phyloP scores from a whole-genome alignment of 768 basidiomycete species.

The Trametes cingulata region DNA sequence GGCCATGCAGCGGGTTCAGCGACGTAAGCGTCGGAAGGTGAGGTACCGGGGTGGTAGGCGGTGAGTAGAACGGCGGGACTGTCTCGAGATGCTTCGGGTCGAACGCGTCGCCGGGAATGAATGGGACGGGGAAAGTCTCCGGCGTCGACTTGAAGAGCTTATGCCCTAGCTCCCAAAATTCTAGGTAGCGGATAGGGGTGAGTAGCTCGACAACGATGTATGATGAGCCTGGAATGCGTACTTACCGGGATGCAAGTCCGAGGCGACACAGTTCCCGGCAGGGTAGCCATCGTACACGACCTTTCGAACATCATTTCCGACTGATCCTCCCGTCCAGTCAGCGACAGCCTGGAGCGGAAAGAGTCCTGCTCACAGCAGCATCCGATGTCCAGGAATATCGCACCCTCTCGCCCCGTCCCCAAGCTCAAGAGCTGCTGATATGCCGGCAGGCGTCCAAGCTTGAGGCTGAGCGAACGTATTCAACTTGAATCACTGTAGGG shows the following conservation, averaged over 20 bases:
- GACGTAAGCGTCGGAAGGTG: slow-evolving; percentile 37
- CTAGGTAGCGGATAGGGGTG: slow-evolving; percentile 30
- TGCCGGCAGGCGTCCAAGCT: slow-evolving; percentile 27
- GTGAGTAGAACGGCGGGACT: slow-evolving; percentile 25
- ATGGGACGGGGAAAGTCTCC: slow-evolving; percentile 51
- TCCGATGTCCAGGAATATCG: slow-evolving; percentile 46
- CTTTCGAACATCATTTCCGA: slow-evolving; percentile 46
- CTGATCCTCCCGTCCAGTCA: slow-evolving; percentile 21
- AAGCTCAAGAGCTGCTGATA: slow-evolving; percentile 37
- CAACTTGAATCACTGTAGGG: not conserved
- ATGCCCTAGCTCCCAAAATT: slow-evolving; percentile 62
- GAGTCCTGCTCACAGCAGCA: slow-evolving; percentile 43
- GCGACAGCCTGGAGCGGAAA: not conserved
- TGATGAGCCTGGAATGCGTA: no score
- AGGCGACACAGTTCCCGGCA: slow-evolving; percentile 37
- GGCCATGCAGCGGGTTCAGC: slow-evolving; percentile 47
- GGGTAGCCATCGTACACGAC: slow-evolving; percentile 46
- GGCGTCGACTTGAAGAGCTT: slow-evolving; percentile 54
- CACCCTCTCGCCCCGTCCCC: slow-evolving; percentile 36
- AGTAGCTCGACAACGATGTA: no score
- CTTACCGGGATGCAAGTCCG: slow-evolving; percentile 41
- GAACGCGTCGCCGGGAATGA: slow-evolving; percentile 56
- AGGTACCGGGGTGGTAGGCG: slow-evolving; percentile 20
- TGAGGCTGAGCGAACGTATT: slow-evolving; percentile 20
- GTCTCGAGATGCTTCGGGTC: slow-evolving; percentile 41